Evolutionary conservation across 1,284 basidiomycete genomes (phyloP).

Genomic region (Cutaneotrichosporon cyanovorans): DNA sequence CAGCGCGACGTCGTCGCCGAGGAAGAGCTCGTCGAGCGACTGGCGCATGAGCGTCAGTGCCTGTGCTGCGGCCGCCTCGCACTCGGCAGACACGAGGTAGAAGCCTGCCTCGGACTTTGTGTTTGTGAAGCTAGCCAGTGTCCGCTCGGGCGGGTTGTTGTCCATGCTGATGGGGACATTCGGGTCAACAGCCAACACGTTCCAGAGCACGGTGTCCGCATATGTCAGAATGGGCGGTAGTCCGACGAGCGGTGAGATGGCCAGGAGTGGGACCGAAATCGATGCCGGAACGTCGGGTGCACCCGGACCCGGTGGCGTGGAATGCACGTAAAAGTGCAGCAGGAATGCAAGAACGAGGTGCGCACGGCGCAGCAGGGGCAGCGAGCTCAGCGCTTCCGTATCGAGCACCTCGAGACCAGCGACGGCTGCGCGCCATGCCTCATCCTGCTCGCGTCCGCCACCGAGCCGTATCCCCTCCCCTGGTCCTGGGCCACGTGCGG

Average conservation of each 20-base stretch:
- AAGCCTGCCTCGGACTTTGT: constrained; percentile 82
- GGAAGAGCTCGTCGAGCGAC: constrained; percentile 86
- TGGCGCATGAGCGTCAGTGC: constrained; percentile 78
- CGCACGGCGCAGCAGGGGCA: constrained; percentile 66
- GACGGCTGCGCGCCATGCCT: constrained; percentile 61
- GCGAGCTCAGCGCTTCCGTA: constrained; percentile 52
- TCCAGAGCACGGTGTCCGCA: constrained; percentile 88
- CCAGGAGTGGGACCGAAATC: constrained; percentile 70
- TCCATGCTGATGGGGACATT: constrained; percentile 53
- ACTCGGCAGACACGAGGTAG: constrained; percentile 79
- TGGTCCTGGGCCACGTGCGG: constrained; percentile 48
- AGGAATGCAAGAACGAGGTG: constrained; percentile 79
- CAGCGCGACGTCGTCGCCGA: constrained; percentile 69
- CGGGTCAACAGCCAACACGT: constrained; percentile 57
- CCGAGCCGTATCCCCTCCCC: constrained; percentile 54
- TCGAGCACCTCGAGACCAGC: constrained; percentile 61
- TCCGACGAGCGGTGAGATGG: constrained; percentile 65
- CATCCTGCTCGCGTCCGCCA: constrained; percentile 46
- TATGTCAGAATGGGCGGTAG: constrained; percentile 88
- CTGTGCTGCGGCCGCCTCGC: constrained; percentile 81
- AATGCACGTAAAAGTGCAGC: constrained; percentile 82
- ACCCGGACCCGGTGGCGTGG: constrained; percentile 38
- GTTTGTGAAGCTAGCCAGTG: constrained; percentile 65
- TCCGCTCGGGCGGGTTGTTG: constrained; percentile 48
- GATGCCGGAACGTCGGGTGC: constrained; percentile 54